Base-by-base conservation (phyloP, 768 basidiomycete species). In the Erythrobasidium yunnanense region DNA sequence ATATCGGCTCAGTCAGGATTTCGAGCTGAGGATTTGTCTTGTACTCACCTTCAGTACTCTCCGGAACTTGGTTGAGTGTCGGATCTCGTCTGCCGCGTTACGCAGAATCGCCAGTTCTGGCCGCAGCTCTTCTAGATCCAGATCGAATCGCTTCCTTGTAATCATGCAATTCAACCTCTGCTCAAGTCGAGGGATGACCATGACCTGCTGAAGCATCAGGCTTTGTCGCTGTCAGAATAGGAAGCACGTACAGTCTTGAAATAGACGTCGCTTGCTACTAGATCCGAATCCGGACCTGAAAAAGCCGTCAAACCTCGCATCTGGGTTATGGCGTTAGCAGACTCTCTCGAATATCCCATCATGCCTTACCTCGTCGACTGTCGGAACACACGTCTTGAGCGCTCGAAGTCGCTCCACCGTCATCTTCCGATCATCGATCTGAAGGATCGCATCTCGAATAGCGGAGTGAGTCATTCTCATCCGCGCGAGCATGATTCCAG, bases 221-320 rank as follows among this genome's bases (percentile, higher is more conserved):
- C 11, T 11, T 18, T 20, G 1, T 18, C 15, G 45, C 1, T 6
- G 17, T 1, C 15, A 18, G 32, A 17, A 8, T 5, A 32, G 20
- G 20, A 4, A 22, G 25, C 47, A 38, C 78, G 56, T 62, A 88
- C 88, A 80, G 88, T 82, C 66, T 77, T 77, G 71, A 90, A 86
- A 76, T 87, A 92, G 71, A 85, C 85, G 72, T 96, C 91, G 18
- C 88, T 84, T 66, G 86, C 86, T 2, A 88, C 83, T 7, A 93
- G 80, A 72, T 85, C 87, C 45, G 80, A 78, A 13, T 86, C 77
- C 66, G 91, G 85, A 1, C 81, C 84, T 0, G 67, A 66, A 72
- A 86, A 88, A 27, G 82, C 82, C 66, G 81, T 83, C 45, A 93
- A 80, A 13, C 84, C 79, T 8, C 20, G 42, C 8, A 13, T 81